A percentile compares a stretch with the other conserved stretches of the same genome.
phyloP scores from a whole-genome alignment of 345 rosid species.

The Euphorbia pulcherrima region DNA sequence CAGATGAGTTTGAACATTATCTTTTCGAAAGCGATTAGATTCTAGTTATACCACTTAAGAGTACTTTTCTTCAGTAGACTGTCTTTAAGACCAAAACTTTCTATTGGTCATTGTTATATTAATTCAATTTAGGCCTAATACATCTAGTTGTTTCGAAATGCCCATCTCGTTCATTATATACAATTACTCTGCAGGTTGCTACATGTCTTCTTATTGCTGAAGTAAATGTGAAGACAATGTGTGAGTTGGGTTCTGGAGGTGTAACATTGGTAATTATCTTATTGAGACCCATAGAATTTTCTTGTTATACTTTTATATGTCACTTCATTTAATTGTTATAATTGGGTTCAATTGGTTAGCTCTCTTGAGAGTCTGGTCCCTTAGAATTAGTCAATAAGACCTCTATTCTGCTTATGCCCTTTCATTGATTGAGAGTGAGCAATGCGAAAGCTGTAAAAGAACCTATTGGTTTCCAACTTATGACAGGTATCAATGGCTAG shows the following conservation, averaged over 20 bases:
- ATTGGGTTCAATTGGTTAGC: neutral
- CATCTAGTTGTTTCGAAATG: too few relatives aligned
- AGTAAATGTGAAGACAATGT: constrained; percentile 87
- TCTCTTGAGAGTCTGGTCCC: neutral
- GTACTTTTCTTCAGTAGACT: neutral
- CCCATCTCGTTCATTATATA: too few relatives aligned
- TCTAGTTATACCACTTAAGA: neutral
- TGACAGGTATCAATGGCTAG: constrained; percentile 90
- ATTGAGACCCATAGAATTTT: neutral
- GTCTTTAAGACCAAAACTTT: neutral
- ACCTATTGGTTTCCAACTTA: neutral
- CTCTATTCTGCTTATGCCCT: neutral
- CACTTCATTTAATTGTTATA: neutral
- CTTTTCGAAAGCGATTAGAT: neutral
- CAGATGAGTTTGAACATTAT: neutral
- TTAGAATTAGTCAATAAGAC: neutral
- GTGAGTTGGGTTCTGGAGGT: constrained; percentile 90
- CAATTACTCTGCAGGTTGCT: constrained; percentile 65
- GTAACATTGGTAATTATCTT: constrained; percentile 61
- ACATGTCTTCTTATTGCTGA: constrained; percentile 89
- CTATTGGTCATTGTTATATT: neutral
- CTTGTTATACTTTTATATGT: neutral
- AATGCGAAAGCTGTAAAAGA: neutral
- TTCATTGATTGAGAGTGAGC: neutral
- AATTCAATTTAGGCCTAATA: neutral